A percentile compares a stretch with the other conserved stretches of the same genome.
Evolutionary conservation across 83 land plant species (phyloP).

Genomic region (Picea mariana): DNA sequence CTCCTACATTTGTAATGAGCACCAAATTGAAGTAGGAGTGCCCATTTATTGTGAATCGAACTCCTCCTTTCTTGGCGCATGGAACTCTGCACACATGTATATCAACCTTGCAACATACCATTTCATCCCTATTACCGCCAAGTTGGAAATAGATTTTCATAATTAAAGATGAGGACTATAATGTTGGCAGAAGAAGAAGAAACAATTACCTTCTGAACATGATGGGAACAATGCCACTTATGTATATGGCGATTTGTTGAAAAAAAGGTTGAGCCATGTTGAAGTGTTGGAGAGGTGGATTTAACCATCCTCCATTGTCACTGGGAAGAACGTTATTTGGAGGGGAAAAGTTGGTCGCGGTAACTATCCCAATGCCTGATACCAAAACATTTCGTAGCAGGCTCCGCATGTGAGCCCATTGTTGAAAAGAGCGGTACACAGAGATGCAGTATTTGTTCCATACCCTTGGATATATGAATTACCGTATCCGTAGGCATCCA

Average conservation of each 20-base stretch:
- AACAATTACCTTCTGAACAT: background rate
- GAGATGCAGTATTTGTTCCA: conserved; percentile 2
- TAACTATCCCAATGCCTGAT: background rate
- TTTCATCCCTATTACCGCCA: no score
- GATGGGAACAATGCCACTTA: no score
- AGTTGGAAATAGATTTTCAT: no score
- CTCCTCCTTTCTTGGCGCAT: background rate
- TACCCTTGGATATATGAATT: background rate
- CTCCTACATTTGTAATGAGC: no score
- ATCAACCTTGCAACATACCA: no score
- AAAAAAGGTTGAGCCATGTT: background rate
- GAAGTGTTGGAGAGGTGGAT: no score
- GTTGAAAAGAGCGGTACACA: background rate
- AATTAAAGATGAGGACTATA: no score
- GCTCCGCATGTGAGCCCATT: no score
- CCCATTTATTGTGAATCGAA: no score
- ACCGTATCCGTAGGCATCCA: background rate
- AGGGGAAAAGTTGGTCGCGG: background rate
- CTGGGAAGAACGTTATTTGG: background rate
- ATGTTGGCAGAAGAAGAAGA: no score
- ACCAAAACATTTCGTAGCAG: background rate
- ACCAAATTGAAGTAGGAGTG: no score
- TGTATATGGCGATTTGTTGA: background rate
- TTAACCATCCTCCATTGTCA: no score
- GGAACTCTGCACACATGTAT: background rate